A percentile compares a stretch with the other conserved stretches of the same genome.
Conservation (phyloP, 345 rosid species). For the Citrus trifoliata region DNA sequence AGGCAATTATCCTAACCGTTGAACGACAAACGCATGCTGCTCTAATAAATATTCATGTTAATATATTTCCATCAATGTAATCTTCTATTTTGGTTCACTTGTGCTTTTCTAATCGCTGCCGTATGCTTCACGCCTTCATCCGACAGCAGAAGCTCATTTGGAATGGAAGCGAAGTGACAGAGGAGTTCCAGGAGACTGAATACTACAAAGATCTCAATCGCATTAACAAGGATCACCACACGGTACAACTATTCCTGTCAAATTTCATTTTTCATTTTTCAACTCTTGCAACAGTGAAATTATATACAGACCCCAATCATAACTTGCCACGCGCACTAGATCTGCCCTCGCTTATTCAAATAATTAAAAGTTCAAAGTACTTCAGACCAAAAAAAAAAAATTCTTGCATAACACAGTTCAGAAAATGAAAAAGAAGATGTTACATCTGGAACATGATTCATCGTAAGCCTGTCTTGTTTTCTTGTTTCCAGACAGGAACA, state of each 20-base stretch:
- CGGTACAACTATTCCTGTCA: constrained; percentile 19
- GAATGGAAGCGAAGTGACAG: constrained; percentile 28
- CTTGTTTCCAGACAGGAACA: constrained; percentile 55
- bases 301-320: too few species aligned
- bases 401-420: too few species aligned
- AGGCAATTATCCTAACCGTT: constrained; percentile 79
- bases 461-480: constrained; percentile 1
- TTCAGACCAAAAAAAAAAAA: too few species aligned
- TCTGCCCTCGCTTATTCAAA: not conserved
- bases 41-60: too few species aligned
- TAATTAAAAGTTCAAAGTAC: not conserved
- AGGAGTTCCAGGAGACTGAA: constrained; percentile 65
- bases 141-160: constrained; percentile 32
- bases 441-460: not conserved
- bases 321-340: too few species aligned
- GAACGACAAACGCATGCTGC: too few species aligned
- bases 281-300: not conserved
- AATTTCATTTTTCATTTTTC: not conserved
- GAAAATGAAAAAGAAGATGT: not conserved
- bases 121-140: not conserved
- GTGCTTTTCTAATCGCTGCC: not conserved
- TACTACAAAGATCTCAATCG: constrained; percentile 58
- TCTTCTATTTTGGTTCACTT: too few species aligned
- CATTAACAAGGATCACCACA: constrained; percentile 65
- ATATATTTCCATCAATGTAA: too few species aligned